Conservation (phyloP, 352 stramenopile genomes). For the Globisporangium polare region DNA sequence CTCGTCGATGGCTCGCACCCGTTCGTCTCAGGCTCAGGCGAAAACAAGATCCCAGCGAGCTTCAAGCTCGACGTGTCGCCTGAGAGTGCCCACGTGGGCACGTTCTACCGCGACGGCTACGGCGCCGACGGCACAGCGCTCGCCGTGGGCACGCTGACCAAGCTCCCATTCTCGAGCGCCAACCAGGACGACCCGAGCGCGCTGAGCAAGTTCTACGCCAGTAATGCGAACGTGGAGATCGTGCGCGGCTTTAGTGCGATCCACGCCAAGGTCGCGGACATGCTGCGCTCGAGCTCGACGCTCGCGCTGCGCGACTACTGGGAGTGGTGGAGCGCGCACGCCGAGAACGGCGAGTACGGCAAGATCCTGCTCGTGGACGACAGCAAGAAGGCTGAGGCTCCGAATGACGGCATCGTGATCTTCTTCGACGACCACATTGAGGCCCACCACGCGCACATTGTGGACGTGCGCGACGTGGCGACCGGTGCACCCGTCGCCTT, state of each 20-base stretch:
- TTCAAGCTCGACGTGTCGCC: conserved; percentile 46
- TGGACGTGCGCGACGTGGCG: conserved; percentile 61
- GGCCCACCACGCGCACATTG: conserved; percentile 67
- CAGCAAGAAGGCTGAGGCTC: conserved; percentile 9
- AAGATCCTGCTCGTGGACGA: conserved; percentile 63
- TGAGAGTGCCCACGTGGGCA: conserved; percentile 32
- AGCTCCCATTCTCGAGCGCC: conserved; percentile 50
- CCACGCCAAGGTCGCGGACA: conserved; percentile 28
- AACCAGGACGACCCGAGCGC: conserved; percentile 25
- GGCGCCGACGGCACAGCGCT: conserved; percentile 47
- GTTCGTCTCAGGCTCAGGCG: conserved; percentile 18
- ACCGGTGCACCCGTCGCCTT: conserved; percentile 56
- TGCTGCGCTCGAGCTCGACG: conserved; percentile 31
- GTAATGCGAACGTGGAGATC: conserved; percentile 29
- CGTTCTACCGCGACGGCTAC: conserved; percentile 77
- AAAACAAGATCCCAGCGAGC: conserved; percentile 30
- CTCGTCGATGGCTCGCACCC: conserved; percentile 63
- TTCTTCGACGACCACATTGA: conserved; percentile 87
- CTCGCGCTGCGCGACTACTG: conserved; percentile 80
- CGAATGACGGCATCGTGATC: conserved; percentile 22
- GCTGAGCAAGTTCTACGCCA: conserved; percentile 36
- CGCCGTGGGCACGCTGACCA: conserved; percentile 54
- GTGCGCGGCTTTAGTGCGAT: conserved; percentile 58
- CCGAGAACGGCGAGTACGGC: conserved; percentile 68
- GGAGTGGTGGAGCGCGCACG: conserved; percentile 84